A percentile compares a stretch with the other conserved stretches of the same genome.
Conservation (phyloP, 2,329 filamentous ascomycete species). For the Paracoccidioides brasiliensis region DNA sequence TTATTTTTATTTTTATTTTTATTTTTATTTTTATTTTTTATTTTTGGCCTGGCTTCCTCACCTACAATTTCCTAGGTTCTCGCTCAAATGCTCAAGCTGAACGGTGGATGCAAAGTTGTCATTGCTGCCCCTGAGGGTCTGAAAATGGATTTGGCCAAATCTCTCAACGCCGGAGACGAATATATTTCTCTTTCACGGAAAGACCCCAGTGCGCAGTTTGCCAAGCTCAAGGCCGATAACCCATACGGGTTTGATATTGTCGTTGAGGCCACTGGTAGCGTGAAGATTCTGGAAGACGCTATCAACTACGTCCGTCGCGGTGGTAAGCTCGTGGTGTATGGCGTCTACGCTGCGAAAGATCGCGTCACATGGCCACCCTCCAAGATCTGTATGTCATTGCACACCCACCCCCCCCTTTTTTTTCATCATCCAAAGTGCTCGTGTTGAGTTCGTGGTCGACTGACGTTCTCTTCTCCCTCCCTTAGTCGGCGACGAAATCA, state of each 20-base stretch:
- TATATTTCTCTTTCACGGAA: conserved; percentile 35
- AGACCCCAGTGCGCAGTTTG: conserved; percentile 47
- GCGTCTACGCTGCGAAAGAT: conserved; percentile 51
- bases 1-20: background rate
- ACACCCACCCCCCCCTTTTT: background rate
- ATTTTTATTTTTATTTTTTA: background rate
- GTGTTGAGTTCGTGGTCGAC: conserved; percentile 1
- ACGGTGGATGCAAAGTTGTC: conserved; percentile 56
- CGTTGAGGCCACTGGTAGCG: conserved; percentile 56
- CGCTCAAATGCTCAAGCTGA: conserved; percentile 49
- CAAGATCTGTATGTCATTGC: conserved; percentile 49
- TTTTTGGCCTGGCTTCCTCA: background rate
- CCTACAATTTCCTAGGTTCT: conserved; percentile 27
- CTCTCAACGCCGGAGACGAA: conserved; percentile 35
- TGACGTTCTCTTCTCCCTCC: conserved; percentile 6
- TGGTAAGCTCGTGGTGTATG: conserved; percentile 59
- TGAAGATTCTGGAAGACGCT: conserved; percentile 55
- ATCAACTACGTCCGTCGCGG: conserved; percentile 60
- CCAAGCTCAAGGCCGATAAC: conserved; percentile 49
- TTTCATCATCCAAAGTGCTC: background rate
- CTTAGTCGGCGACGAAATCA: conserved; percentile 48
- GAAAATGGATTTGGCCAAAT: conserved; percentile 55
- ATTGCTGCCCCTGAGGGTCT: conserved; percentile 55
- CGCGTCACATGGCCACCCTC: conserved; percentile 56
- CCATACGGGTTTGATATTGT: conserved; percentile 64